phyloP scores from a whole-genome alignment of 257 asterid genomes.

The Primulina eburnea region DNA sequence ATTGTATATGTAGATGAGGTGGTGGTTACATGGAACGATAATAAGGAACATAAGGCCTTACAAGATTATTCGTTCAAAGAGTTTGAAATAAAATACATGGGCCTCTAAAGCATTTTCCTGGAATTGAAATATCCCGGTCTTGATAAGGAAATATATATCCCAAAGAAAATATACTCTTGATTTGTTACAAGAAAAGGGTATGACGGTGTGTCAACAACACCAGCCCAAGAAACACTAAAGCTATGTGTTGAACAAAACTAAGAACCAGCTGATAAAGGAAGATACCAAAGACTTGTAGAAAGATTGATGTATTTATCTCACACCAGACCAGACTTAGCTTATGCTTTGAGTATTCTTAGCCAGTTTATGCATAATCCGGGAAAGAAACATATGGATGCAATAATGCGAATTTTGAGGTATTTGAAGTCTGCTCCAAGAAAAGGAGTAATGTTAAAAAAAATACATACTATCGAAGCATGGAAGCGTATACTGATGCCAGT shows the following conservation, averaged over 20 bases:
- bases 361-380: no score
- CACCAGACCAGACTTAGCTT: background rate
- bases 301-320: background rate
- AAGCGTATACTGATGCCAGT: background rate
- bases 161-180: background rate
- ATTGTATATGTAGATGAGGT: background rate
- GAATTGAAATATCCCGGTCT: background rate
- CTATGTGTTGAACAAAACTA: background rate
- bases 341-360: background rate
- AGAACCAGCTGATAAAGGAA: background rate
- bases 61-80: no score
- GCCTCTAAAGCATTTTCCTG: no score
- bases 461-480: background rate
- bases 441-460: background rate
- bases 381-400: background rate
- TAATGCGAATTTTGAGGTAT: slow-evolving; percentile 3
- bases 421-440: slow-evolving; percentile 2
- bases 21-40: background rate
- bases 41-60: no score
- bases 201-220: background rate
- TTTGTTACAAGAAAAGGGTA: no score
- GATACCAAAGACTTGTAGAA: slow-evolving; percentile 6
- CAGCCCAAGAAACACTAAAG: background rate
- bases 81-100: no score
- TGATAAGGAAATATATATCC: background rate